Evolutionary conservation across 2,329 filamentous ascomycete genomes (phyloP).

Genomic region (Macrophomina tecta): DNA sequence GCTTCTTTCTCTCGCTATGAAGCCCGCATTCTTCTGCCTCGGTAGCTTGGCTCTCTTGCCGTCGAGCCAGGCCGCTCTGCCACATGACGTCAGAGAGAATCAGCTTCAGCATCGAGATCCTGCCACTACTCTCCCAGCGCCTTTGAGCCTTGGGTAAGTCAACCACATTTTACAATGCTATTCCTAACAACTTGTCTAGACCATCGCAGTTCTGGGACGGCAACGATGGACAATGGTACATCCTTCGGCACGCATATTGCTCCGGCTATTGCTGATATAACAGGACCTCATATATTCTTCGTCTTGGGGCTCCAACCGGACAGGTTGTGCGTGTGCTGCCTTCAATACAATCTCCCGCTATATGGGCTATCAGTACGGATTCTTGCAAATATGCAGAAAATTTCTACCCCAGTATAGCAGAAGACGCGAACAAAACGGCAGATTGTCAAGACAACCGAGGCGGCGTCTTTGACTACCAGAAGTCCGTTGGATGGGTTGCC

Average conservation of each 20-base stretch:
- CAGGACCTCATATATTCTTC: slow-evolving; percentile 12
- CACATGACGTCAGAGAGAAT: neutral
- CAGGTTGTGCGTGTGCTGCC: neutral
- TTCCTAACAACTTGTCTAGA: neutral
- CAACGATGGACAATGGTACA: slow-evolving; percentile 10
- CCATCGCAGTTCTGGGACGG: slow-evolving; percentile 14
- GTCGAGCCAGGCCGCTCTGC: neutral
- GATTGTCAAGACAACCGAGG: neutral
- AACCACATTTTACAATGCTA: neutral
- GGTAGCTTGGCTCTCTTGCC: neutral
- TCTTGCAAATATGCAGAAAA: too few relatives aligned
- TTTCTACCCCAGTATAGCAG: too few relatives aligned
- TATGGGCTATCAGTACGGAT: neutral
- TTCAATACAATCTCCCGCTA: neutral
- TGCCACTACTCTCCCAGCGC: neutral
- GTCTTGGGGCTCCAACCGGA: neutral
- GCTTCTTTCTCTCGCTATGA: neutral
- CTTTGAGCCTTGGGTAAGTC: neutral
- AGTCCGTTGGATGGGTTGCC: neutral
- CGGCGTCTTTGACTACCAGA: neutral
- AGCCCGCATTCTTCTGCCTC: neutral
- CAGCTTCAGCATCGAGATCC: slow-evolving; percentile 9
- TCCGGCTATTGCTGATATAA: too few relatives aligned
- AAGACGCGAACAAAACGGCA: neutral
- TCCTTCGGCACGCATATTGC: too few relatives aligned